Evolutionary conservation across 108 stramenopile species (phyloP).

Genomic region (Nitzschia sp.): DNA sequence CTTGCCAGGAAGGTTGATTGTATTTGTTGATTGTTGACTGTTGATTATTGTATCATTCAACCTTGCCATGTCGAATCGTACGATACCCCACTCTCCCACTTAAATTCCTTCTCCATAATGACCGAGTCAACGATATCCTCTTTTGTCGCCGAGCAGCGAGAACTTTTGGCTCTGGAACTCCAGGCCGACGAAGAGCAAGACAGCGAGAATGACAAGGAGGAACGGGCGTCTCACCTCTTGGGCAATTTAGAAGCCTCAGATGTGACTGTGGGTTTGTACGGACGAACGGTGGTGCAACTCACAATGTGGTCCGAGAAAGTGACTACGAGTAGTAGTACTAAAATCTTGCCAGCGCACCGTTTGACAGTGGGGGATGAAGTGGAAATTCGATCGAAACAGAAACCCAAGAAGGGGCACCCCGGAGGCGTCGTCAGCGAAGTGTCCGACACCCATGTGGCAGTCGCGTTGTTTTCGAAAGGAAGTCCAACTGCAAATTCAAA

Average conservation of each 20-base stretch:
- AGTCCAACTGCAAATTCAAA: conserved; percentile 1
- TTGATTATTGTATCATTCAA: too few relatives aligned
- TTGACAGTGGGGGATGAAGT: conserved; percentile 89
- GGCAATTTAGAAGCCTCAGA: conserved; percentile 51
- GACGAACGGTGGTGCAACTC: conserved; percentile 73
- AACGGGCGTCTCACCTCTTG: conserved; percentile 39
- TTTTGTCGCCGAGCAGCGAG: conserved; percentile 68
- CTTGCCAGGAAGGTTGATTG: too few relatives aligned
- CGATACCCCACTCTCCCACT: too few relatives aligned
- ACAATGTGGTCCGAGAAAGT: conserved; percentile 12
- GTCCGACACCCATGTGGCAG: conserved; percentile 58
- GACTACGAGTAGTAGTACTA: not conserved
- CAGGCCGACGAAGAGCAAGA: conserved; percentile 32
- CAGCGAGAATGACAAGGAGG: conserved; percentile 24
- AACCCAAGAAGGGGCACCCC: not conserved
- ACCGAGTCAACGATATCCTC: conserved; percentile 45
- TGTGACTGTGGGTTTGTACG: conserved; percentile 77
- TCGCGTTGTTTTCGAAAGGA: conserved; percentile 62
- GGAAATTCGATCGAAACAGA: conserved; percentile 61
- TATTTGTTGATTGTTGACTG: too few relatives aligned
- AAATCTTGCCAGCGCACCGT: conserved; percentile 69
- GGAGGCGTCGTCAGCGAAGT: conserved; percentile 73
- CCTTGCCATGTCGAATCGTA: too few relatives aligned
- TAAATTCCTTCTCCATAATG: too few relatives aligned
- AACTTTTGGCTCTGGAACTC: conserved; percentile 68